Percentiles rank a stretch among this genome's conserved stretches.
Conservation (phyloP, 2,329 filamentous ascomycete genomes). For the Aspergillus transmontanensis region DNA sequence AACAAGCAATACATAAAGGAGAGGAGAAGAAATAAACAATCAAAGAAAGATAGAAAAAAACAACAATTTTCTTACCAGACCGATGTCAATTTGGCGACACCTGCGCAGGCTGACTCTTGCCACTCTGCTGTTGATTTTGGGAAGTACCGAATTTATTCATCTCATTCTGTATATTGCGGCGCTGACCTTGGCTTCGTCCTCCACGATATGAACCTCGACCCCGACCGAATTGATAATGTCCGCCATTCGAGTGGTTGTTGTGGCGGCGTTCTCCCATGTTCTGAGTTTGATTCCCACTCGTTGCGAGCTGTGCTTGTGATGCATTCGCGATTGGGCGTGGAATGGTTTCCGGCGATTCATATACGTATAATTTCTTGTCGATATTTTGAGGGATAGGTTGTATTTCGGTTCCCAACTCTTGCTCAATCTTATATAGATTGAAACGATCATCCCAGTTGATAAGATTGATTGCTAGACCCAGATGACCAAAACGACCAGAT, state of each 20-base stretch:
- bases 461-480: slow-evolving; percentile 96
- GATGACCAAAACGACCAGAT: slow-evolving; percentile 93
- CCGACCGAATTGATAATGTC: slow-evolving; percentile 40
- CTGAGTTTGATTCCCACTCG: slow-evolving; percentile 21
- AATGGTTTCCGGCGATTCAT: slow-evolving; percentile 93
- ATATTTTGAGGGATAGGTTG: slow-evolving; percentile 92
- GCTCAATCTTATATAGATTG: slow-evolving; percentile 98
- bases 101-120: slow-evolving; percentile 34
- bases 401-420: slow-evolving; percentile 95
- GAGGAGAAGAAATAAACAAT: not conserved
- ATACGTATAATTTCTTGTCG: slow-evolving; percentile 97
- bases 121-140: slow-evolving; percentile 30
- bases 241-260: slow-evolving; percentile 37
- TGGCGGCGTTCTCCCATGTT: slow-evolving; percentile 39
- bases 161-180: slow-evolving; percentile 40
- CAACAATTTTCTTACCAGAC: not conserved
- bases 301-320: slow-evolving; percentile 34
- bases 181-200: slow-evolving; percentile 47
- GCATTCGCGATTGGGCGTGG: slow-evolving; percentile 74
- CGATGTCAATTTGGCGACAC: slow-evolving; percentile 28
- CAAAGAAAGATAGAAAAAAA: not conserved
- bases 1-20: not conserved
- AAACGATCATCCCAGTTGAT: slow-evolving; percentile 99
- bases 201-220: slow-evolving; percentile 47
- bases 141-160: slow-evolving; percentile 29